Conservation (phyloP, 108 stramenopile genomes). For the Nitzschia sp. region DNA sequence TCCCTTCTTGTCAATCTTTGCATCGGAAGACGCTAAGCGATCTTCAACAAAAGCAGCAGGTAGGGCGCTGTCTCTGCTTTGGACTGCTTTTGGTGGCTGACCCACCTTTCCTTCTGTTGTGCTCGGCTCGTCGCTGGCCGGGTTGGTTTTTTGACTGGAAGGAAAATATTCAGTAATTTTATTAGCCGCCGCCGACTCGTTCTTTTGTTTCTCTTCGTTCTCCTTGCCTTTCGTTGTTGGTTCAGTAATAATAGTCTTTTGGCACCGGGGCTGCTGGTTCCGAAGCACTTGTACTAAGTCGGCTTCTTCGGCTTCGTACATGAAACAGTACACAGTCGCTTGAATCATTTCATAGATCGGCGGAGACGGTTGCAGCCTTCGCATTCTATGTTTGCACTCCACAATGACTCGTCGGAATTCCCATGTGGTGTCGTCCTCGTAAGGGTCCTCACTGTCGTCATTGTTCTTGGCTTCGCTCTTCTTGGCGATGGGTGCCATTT, state of each 20-base stretch:
- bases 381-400: slow-evolving; percentile 87
- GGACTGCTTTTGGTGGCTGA: background rate
- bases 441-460: slow-evolving; percentile 6
- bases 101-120: background rate
- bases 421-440: slow-evolving; percentile 46
- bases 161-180: background rate
- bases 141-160: background rate
- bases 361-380: slow-evolving; percentile 38
- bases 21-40: background rate
- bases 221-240: background rate
- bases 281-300: slow-evolving; percentile 80
- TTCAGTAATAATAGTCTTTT: background rate
- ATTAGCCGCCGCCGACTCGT: too few relatives aligned
- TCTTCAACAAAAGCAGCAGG: background rate
- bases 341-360: slow-evolving; percentile 87
- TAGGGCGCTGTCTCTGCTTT: background rate
- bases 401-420: slow-evolving; percentile 58
- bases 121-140: background rate
- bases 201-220: too few relatives aligned
- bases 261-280: background rate
- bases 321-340: slow-evolving; percentile 66
- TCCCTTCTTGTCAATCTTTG: background rate
- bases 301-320: slow-evolving; percentile 68
- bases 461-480: background rate
- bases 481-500: slow-evolving; percentile 23